phyloP scores from a whole-genome alignment of 2,329 filamentous ascomycete genomes.

The Epichloe baconii region DNA sequence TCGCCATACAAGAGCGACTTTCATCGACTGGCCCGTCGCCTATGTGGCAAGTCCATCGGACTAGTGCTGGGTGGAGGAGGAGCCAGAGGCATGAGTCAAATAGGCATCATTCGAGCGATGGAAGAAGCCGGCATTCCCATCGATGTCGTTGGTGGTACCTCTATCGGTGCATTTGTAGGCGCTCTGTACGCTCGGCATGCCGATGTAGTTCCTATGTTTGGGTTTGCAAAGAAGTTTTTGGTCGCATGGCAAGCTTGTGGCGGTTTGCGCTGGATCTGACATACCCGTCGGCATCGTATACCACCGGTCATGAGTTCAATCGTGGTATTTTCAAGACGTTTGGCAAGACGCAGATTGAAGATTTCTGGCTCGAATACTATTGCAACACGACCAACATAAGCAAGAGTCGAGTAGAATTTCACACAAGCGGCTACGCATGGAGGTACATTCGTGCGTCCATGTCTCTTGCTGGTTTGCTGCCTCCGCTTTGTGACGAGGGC shows the following conservation, averaged over 20 bases:
- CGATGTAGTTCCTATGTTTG: conserved; percentile 93
- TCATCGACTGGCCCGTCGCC: conserved; percentile 73
- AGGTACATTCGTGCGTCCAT: conserved; percentile 93
- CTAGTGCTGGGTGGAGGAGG: conserved; percentile 89
- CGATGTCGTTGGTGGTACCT: conserved; percentile 89
- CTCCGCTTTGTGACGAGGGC: conserved; percentile 90
- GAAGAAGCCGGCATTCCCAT: conserved; percentile 96
- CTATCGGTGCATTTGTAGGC: conserved; percentile 90
- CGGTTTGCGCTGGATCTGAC: conserved; percentile 93
- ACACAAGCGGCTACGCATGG: conserved; percentile 96
- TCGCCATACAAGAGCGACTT: conserved; percentile 95
- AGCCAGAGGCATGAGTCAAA: conserved; percentile 79
- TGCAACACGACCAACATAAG: conserved; percentile 99
- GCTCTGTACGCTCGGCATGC: conserved; percentile 92
- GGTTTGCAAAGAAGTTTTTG: conserved; percentile 94
- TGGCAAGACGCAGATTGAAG: conserved; percentile 91
- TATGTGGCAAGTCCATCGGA: conserved; percentile 90
- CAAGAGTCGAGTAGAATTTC: conserved; percentile 81
- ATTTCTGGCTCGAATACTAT: conserved; percentile 98
- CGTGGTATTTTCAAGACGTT: conserved; percentile 98
- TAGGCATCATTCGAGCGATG: conserved; percentile 86
- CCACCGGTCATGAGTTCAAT: conserved; percentile 97
- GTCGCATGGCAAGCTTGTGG: conserved; percentile 99
- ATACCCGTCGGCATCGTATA: conserved; percentile 93
- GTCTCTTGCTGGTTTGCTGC: conserved; percentile 84